Base-by-base conservation (phyloP, 208 protist genomes). In the Angomonas ambiguus region DNA sequence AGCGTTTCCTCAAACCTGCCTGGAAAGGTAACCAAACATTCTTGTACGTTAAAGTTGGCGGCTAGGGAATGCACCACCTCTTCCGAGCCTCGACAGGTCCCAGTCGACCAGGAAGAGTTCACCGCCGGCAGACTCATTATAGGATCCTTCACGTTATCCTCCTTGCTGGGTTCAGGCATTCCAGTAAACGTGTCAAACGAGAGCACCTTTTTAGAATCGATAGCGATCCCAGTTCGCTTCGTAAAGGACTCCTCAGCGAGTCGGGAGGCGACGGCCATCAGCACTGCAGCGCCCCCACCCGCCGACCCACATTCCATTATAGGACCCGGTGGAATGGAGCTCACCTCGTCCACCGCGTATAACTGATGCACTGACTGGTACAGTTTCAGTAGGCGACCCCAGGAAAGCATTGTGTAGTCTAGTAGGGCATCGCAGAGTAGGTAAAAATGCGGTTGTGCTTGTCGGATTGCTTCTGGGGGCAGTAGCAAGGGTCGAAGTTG, bases 341-440 rank as follows among this genome's bases (percentile, higher is more conserved):
- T 16, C 11, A 45, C 27, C 4, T 22, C 11, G 28, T 59, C 11
- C 3, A 13, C 22, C 25, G 3, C 53, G 25, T 59, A 59, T 3
- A 83, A 45, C 2, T 58, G 49, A 16, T 73, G 67, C 16, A 72
- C 51, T 5, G 65, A 66, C 8, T 56, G 34, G 69, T 80, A 92
- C 8, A 94, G 74, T 32, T 69, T 59, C 32, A 87, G 71, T 1
- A 94, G 74, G 2, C 88, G 78, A 32, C 75, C 77, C 88, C 88
- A 94, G 25, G 79, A 75, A 22, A 92, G 77, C 85, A 92, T 94
- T 10, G 85, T 91, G 63, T 85, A 75, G 49, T 94, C 83, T 27
- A 91, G 51, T 2, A 92, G 72, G 1, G 76, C 75, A 42, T 92
- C 85, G 58, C 75, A 87, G n/a, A 92, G 67, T 10, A 87, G 51